phyloP scores from a whole-genome alignment of 192 early-diverging fungal genomes.

The Coemansia sp. region DNA sequence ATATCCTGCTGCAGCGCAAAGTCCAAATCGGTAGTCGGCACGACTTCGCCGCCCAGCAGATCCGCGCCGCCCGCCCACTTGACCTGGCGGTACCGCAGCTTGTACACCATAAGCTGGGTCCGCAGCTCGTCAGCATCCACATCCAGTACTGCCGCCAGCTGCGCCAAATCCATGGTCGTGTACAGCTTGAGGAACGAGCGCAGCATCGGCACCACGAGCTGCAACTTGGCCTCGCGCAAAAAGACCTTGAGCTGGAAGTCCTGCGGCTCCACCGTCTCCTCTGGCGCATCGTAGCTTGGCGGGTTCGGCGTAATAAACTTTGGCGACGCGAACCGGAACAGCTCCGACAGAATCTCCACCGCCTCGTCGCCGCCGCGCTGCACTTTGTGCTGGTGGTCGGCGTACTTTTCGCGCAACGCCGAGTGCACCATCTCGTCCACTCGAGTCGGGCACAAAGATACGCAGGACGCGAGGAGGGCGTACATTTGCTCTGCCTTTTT shows the following conservation, averaged over 20 bases:
- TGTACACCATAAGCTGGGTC: conserved; percentile 87
- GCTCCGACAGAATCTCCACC: conserved; percentile 78
- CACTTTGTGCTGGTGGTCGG: conserved; percentile 85
- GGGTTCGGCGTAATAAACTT: conserved; percentile 92
- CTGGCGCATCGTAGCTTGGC: conserved; percentile 73
- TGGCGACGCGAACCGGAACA: conserved; percentile 89
- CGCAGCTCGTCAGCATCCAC: conserved; percentile 78
- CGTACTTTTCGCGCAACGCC: conserved; percentile 86
- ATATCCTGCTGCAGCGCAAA: conserved; percentile 93
- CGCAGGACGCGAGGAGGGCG: conserved; percentile 84
- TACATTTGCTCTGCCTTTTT: conserved; percentile 98
- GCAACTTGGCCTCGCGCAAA: conserved; percentile 79
- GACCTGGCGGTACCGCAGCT: conserved; percentile 90
- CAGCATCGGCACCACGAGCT: conserved; percentile 81
- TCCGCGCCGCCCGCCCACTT: conserved; percentile 75
- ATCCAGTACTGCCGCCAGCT: conserved; percentile 85
- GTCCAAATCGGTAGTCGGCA: conserved; percentile 81
- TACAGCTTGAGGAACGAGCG: conserved; percentile 95
- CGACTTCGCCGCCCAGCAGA: conserved; percentile 82
- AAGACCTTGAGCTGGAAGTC: conserved; percentile 85
- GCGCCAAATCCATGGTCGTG: conserved; percentile 86
- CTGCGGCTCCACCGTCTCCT: conserved; percentile 58
- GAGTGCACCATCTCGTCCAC: conserved; percentile 93
- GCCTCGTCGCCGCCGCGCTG: conserved; percentile 86
- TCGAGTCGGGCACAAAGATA: conserved; percentile 88